A percentile compares a stretch with the other conserved stretches of the same genome.
These are phyloP conservation scores for Drechmeria coniospora DNA, from an alignment of 2,329 filamentous ascomycete genomes.

Conservation along the genomic window DNA sequence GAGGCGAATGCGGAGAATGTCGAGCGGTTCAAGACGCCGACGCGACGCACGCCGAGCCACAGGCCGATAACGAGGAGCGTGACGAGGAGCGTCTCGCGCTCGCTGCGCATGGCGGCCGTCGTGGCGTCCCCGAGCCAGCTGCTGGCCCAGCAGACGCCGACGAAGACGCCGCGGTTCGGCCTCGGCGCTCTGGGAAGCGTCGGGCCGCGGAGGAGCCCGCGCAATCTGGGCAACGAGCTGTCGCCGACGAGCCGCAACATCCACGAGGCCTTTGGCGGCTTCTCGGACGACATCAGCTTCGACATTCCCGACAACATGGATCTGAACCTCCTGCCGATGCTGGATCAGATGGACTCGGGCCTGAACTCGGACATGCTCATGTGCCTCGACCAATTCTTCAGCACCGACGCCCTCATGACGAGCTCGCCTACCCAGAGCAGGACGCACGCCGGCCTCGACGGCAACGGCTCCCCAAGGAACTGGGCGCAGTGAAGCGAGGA, in stretches of 20 bases:
- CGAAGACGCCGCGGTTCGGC: constrained; percentile 22
- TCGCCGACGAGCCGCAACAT: constrained; percentile 50
- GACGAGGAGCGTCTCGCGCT: constrained; percentile 44
- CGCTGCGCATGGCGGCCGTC: constrained; percentile 31
- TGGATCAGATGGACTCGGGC: too few species aligned
- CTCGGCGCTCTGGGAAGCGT: constrained; percentile 14
- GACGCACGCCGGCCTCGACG: constrained; percentile 13
- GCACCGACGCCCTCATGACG: constrained; percentile 29
- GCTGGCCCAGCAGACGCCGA: constrained; percentile 29
- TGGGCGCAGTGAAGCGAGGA: constrained; percentile 17
- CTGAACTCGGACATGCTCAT: constrained; percentile 19
- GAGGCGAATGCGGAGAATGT: constrained; percentile 23
- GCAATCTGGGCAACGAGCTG: constrained; percentile 21
- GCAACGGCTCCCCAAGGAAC: constrained; percentile 12
- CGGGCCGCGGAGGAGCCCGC: constrained; percentile 27
- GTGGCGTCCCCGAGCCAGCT: constrained; percentile 26
- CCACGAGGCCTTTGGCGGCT: constrained; percentile 46
- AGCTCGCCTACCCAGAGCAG: constrained; percentile 28
- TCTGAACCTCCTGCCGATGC: constrained; percentile 21
- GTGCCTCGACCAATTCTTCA: constrained; percentile 33
- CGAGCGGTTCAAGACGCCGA: constrained; percentile 45
- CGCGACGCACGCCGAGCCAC: constrained; percentile 44
- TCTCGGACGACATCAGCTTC: constrained; percentile 39
- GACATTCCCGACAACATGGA: constrained; percentile 26
- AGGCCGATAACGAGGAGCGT: constrained; percentile 46